Conservation (phyloP, 2,329 filamentous ascomycete species). For the Cytospora piceicola region DNA sequence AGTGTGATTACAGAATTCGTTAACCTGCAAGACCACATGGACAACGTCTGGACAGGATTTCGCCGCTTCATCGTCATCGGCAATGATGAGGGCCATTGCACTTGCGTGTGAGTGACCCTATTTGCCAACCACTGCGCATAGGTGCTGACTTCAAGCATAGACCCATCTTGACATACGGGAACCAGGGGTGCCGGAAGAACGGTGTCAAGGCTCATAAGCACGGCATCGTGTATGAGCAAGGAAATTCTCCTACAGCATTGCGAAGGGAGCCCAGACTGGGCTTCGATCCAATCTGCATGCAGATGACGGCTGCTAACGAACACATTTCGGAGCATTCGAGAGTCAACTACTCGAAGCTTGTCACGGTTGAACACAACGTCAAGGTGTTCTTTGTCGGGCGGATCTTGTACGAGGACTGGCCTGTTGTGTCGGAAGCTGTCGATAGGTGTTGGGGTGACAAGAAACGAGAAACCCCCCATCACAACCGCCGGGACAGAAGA, state of each 20-base stretch:
- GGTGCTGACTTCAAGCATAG: constrained; percentile 39
- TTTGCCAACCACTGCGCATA: not conserved
- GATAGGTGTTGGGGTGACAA: constrained; percentile 13
- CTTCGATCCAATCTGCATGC: constrained; percentile 50
- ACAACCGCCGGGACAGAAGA: not conserved
- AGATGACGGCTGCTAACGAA: constrained; percentile 49
- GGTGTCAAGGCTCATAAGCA: constrained; percentile 58
- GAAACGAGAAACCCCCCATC: constrained; percentile 6
- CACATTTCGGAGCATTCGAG: constrained; percentile 55
- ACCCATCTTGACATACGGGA: constrained; percentile 60
- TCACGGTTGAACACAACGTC: constrained; percentile 63
- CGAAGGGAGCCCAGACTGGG: constrained; percentile 52
- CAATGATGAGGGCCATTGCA: constrained; percentile 56
- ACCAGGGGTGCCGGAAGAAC: constrained; percentile 55
- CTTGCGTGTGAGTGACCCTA: constrained; percentile 56
- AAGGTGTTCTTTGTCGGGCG: constrained; percentile 61
- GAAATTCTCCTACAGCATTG: constrained; percentile 40
- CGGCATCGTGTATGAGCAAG: constrained; percentile 53
- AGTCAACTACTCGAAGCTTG: constrained; percentile 61
- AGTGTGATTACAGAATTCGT: constrained; percentile 38
- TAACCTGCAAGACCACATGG: constrained; percentile 37
- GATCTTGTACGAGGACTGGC: constrained; percentile 46
- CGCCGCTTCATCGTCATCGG: constrained; percentile 59
- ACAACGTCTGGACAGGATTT: constrained; percentile 52
- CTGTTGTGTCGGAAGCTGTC: constrained; percentile 49